Evolutionary conservation across 73 alveolate genomes (phyloP).

Genomic region (Symbiodinium pilosum): DNA sequence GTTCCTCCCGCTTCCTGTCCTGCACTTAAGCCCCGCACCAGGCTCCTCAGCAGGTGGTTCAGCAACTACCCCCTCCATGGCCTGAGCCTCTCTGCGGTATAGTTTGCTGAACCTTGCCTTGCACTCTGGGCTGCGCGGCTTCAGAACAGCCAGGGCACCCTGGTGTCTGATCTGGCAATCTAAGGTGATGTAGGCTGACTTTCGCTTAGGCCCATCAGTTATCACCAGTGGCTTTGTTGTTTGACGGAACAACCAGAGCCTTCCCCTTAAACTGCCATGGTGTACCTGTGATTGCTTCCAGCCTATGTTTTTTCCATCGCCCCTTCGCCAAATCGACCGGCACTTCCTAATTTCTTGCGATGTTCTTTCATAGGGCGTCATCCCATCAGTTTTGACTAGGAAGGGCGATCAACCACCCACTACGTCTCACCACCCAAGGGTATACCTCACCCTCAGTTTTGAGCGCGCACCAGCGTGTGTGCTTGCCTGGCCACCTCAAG

Average conservation of each 20-base stretch:
- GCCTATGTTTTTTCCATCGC: background rate
- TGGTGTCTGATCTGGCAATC: too few species aligned
- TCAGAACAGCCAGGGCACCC: background rate
- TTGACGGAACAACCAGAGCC: background rate
- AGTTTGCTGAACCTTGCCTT: background rate
- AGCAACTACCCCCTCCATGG: too few species aligned
- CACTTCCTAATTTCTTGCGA: slow-evolving; percentile 30
- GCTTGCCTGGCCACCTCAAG: slow-evolving; percentile 59
- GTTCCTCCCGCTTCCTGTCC: too few species aligned
- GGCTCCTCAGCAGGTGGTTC: too few species aligned
- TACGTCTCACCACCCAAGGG: slow-evolving; percentile 17
- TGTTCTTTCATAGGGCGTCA: slow-evolving; percentile 25
- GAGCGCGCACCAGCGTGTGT: background rate
- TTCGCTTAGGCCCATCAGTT: too few species aligned
- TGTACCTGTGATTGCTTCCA: background rate
- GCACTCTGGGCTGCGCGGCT: background rate
- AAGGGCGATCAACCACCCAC: slow-evolving; percentile 5
- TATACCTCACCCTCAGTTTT: background rate
- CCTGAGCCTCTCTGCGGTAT: background rate
- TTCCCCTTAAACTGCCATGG: slow-evolving; percentile 42
- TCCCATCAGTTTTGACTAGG: slow-evolving; percentile 40
- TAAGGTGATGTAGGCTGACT: background rate
- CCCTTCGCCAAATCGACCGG: slow-evolving; percentile 28
- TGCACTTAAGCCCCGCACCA: too few species aligned
- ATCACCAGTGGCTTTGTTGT: background rate